Percentiles rank a stretch among this genome's conserved stretches.
These are phyloP conservation scores for Roridomyces roridus DNA, from an alignment of 768 basidiomycete species.

Conservation along the genomic window DNA sequence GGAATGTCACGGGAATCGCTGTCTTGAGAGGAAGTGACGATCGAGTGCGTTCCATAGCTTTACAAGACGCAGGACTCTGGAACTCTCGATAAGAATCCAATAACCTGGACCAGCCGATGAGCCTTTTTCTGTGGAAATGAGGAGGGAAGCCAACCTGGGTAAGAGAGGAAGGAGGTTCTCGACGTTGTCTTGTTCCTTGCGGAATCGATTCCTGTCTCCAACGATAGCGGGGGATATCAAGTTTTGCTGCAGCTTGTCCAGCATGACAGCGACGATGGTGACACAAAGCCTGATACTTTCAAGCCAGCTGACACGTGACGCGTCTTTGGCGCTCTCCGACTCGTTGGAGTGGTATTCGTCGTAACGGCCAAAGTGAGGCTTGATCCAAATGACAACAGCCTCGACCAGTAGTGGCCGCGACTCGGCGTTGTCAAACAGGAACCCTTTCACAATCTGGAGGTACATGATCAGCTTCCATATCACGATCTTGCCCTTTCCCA, in stretches of 20 bases:
- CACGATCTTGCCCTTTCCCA: constrained; percentile 84
- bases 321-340: constrained; percentile 68
- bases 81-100: constrained; percentile 90
- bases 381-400: constrained; percentile 91
- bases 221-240: constrained; percentile 70
- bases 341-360: constrained; percentile 83
- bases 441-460: constrained; percentile 87
- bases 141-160: constrained; percentile 65
- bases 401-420: constrained; percentile 85
- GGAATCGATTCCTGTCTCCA: constrained; percentile 63
- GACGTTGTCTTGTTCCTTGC: constrained; percentile 91
- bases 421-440: constrained; percentile 83
- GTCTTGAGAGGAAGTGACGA: constrained; percentile 64
- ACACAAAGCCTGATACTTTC: constrained; percentile 91
- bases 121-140: neutral
- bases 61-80: constrained; percentile 67
- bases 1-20: constrained; percentile 81
- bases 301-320: constrained; percentile 84
- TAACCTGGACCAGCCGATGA: constrained; percentile 53
- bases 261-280: constrained; percentile 86
- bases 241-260: constrained; percentile 87
- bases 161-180: constrained; percentile 84
- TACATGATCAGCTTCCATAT: constrained; percentile 96
- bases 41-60: constrained; percentile 72
- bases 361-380: constrained; percentile 91